phyloP scores from a whole-genome alignment of 805 yeast genomes.

The Vanderwaltozyma polyspora region DNA sequence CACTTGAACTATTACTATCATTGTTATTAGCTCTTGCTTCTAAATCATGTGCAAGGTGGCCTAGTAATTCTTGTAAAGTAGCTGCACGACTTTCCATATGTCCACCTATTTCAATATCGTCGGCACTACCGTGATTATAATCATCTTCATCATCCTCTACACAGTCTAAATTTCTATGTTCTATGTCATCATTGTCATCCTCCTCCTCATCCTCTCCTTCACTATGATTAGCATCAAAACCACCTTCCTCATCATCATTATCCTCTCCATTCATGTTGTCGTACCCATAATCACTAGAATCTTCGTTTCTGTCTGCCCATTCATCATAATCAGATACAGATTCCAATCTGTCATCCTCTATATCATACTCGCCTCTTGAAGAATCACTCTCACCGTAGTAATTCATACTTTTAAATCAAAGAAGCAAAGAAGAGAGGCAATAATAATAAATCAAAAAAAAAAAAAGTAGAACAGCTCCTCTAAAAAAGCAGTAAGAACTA shows the following conservation, averaged over 20 bases:
- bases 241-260: constrained; percentile 1
- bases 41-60: constrained; percentile 7
- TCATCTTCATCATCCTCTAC: constrained; percentile 21
- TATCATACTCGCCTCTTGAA: not conserved
- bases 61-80: constrained; percentile 8
- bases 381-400: too few species aligned
- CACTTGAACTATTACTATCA: not conserved
- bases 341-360: too few species aligned
- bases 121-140: constrained; percentile 16
- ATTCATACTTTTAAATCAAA: too few species aligned
- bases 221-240: constrained; percentile 1
- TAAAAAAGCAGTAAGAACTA: too few species aligned
- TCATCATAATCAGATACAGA: too few species aligned
- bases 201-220: constrained; percentile 8
- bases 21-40: not conserved
- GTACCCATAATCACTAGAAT: too few species aligned
- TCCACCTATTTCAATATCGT: constrained; percentile 9
- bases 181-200: constrained; percentile 4
- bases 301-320: not conserved
- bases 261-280: constrained; percentile 1
- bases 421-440: too few species aligned
- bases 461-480: too few species aligned
- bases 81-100: constrained; percentile 8
- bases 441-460: too few species aligned
- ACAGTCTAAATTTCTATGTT: too few species aligned